These are phyloP conservation scores for Trichophyton schoenleinii DNA, from an alignment of 2,329 filamentous ascomycete species.

Conservation along the genomic window DNA sequence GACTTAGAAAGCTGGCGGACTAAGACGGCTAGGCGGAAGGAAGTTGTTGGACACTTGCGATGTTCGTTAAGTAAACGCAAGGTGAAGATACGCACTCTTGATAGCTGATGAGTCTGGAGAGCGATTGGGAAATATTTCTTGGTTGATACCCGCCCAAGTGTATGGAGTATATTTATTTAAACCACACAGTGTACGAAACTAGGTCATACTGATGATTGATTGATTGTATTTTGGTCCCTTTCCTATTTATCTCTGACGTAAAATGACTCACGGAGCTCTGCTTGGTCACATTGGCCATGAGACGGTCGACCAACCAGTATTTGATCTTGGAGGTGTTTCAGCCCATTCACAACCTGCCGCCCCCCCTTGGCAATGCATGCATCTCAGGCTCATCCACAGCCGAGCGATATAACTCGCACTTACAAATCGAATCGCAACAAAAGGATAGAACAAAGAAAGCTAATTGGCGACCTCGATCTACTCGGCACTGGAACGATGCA, in stretches of 20 bases:
- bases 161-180: not conserved
- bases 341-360: not conserved
- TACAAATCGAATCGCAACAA: not conserved
- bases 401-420: not conserved
- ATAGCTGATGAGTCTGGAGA: conserved; percentile 19
- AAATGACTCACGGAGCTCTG: not conserved
- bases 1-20: conserved; percentile 26
- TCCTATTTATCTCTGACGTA: not conserved
- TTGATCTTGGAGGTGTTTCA: too few species aligned
- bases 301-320: too few species aligned
- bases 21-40: conserved; percentile 25
- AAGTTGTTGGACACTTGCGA: conserved; percentile 26
- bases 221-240: not conserved
- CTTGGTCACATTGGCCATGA: not conserved
- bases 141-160: not conserved
- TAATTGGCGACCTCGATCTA: not conserved
- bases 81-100: conserved; percentile 22
- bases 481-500: not conserved
- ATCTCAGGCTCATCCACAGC: not conserved
- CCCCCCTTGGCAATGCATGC: not conserved
- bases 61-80: conserved; percentile 25
- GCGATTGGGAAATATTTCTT: not conserved
- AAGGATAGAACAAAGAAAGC: conserved; percentile 11
- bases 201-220: not conserved
- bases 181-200: not conserved